Evolutionary conservation across 2,329 filamentous ascomycete genomes (phyloP).

Genomic region (Macroventuria anomochaeta): DNA sequence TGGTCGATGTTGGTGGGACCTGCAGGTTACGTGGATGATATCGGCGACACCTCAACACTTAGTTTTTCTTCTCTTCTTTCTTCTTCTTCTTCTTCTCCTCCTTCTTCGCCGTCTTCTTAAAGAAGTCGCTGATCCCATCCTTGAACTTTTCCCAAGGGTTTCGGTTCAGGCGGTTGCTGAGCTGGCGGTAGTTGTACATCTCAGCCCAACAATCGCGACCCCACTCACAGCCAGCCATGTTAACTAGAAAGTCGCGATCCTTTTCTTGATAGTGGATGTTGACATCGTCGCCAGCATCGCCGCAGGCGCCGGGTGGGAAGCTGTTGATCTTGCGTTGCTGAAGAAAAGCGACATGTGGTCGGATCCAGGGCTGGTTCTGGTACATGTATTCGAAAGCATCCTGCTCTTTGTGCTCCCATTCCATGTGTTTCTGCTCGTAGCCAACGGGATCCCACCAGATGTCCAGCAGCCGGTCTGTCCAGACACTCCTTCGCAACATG

Average conservation of each 20-base stretch:
- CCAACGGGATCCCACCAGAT: conserved; percentile 98
- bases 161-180: conserved; percentile 89
- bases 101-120: conserved; percentile 38
- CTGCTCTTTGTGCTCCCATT: conserved; percentile 99
- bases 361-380: conserved; percentile 87
- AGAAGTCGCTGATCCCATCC: conserved; percentile 52
- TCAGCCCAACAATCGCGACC: conserved; percentile 97
- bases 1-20: neutral
- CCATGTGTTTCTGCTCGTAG: conserved; percentile 98
- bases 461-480: conserved; percentile 90
- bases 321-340: conserved; percentile 93
- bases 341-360: conserved; percentile 85
- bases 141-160: conserved; percentile 75
- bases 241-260: conserved; percentile 92
- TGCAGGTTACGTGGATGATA: neutral
- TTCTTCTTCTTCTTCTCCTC: conserved; percentile 41
- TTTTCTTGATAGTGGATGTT: conserved; percentile 84
- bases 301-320: conserved; percentile 89
- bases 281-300: conserved; percentile 74
- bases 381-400: conserved; percentile 94
- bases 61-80: conserved; percentile 23
- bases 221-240: conserved; percentile 98
- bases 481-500: conserved; percentile 82
- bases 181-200: conserved; percentile 92
- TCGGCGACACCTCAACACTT: neutral